Evolutionary conservation across 352 stramenopile species (phyloP).

Genomic region (Globisporangium splendens): DNA sequence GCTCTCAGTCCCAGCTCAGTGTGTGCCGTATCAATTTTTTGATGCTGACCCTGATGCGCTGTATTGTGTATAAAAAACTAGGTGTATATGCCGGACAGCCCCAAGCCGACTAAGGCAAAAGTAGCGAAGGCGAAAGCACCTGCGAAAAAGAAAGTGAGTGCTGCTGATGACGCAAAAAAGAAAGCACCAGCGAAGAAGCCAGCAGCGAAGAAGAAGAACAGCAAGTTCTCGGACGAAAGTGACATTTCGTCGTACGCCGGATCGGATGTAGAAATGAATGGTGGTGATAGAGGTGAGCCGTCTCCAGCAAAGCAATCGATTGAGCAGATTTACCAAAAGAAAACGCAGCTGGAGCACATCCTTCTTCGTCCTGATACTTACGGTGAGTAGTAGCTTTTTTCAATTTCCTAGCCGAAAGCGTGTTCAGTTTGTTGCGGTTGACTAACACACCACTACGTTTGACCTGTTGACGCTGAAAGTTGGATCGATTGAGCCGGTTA

Average conservation of each 20-base stretch:
- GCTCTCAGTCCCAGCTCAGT: too few species aligned
- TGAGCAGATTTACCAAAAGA: conserved; percentile 97
- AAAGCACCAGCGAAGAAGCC: conserved; percentile 31
- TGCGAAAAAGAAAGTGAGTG: conserved; percentile 29
- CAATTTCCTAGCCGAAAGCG: too few species aligned
- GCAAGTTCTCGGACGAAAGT: conserved; percentile 15
- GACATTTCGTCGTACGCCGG: conserved; percentile 30
- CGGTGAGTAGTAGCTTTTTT: conserved; percentile 44
- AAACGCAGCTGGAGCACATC: conserved; percentile 98
- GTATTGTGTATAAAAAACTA: neutral
- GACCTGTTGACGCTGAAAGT: conserved; percentile 41
- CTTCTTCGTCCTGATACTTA: conserved; percentile 97
- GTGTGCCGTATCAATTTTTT: neutral
- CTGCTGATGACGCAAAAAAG: conserved; percentile 17
- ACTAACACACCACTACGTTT: neutral
- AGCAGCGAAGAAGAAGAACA: conserved; percentile 49
- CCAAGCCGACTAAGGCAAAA: conserved; percentile 8
- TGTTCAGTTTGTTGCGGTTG: neutral
- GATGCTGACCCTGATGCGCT: neutral
- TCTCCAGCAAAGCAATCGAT: conserved; percentile 60
- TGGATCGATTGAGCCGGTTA: conserved; percentile 92
- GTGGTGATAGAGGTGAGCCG: conserved; percentile 18
- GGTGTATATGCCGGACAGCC: conserved; percentile 19
- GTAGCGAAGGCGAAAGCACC: conserved; percentile 18
- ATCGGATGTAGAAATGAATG: conserved; percentile 43